A percentile compares a stretch with the other conserved stretches of the same genome.
These are phyloP conservation scores for Ceratobasidium sp. DNA, from an alignment of 1,284 basidiomycete genomes.

Conservation along the genomic window DNA sequence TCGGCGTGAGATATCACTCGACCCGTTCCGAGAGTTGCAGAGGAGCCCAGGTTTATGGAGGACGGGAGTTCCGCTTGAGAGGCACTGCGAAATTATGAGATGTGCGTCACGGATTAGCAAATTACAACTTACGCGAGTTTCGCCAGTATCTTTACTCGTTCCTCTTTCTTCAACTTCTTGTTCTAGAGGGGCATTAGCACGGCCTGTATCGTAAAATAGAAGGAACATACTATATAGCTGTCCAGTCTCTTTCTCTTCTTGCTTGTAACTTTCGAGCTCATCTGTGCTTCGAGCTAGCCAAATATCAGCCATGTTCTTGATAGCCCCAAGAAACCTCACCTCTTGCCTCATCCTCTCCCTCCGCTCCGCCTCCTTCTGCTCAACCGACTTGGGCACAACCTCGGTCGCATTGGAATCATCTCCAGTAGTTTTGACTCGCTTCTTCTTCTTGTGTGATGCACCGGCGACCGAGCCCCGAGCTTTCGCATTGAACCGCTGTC, in stretches of 20 bases:
- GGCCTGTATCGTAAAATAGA: neutral
- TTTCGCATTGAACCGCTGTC: slow-evolving; percentile 61
- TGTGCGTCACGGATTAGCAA: no score
- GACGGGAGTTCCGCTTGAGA: slow-evolving; percentile 71
- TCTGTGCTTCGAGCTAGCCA: slow-evolving; percentile 59
- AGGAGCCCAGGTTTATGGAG: slow-evolving; percentile 69
- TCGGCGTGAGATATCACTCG: slow-evolving; percentile 65
- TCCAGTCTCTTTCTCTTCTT: slow-evolving; percentile 84
- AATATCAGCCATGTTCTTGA: neutral
- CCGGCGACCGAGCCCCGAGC: slow-evolving; percentile 66
- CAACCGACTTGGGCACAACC: slow-evolving; percentile 61
- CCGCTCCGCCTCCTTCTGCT: slow-evolving; percentile 66
- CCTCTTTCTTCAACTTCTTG: slow-evolving; percentile 87
- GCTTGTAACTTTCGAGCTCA: slow-evolving; percentile 72
- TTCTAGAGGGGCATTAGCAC: slow-evolving; percentile 58
- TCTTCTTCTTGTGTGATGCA: slow-evolving; percentile 60
- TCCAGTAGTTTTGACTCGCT: slow-evolving; percentile 48
- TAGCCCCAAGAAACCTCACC: slow-evolving; percentile 51
- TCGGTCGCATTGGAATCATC: slow-evolving; percentile 60
- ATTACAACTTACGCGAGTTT: slow-evolving; percentile 77
- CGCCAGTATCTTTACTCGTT: slow-evolving; percentile 72
- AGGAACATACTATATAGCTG: slow-evolving; percentile 81
- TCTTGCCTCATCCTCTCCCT: slow-evolving; percentile 67
- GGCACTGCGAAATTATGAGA: slow-evolving; percentile 57
- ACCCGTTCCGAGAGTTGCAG: slow-evolving; percentile 79